Evolutionary conservation across 2,329 filamentous ascomycete species (phyloP), one percentile per base, ranked within the genome.

Genomic region (Cadophora malorum): DNA sequence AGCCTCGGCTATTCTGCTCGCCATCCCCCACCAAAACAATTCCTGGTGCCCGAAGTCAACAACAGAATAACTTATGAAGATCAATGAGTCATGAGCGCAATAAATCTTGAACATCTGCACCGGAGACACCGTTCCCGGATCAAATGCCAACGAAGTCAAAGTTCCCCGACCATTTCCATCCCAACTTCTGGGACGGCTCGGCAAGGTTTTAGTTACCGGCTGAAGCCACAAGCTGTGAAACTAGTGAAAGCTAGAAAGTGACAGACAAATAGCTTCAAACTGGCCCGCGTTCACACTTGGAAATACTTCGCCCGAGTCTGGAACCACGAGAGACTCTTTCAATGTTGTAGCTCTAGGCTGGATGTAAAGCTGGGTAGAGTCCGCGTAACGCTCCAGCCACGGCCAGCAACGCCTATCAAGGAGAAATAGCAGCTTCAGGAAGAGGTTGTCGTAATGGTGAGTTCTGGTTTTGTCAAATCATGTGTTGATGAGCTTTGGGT

Each of bases 131-230:
- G 25, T 28, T 19, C 4, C 25, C 25, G 14, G 28, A n/a, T n/a
- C 52, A 31, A 33, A 16, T 55, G 12, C 52, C 5, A n/a, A 28
- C 52, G 16, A 33, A 55, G 16, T 33, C 25, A 33, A 55, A 55
- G 7, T 55, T 16, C 25, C 28, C 52, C 33, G 52, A n/a, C n/a
- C 6, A 49, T 2, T 21, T 45, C 16, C 7, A 55, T n/a, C 50
- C 28, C 52, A 33, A 55, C 33, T 55, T 19, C 52, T 55, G 52
- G 52, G 52, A 55, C 52, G 52, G 52, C 23, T 55, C 52, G 52
- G 52, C 52, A 55, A 33, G 14, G 19, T n/a, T 55, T n/a, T 55
- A 55, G 52, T 55, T 28, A 19, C 52, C 52, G 33, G 52, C 52
- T 55, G 25, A 55, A 55, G 52, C 52, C 52, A 55, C 52, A 55